Evolutionary conservation across 2,329 filamentous ascomycete genomes (phyloP).

Genomic region (Clarireedia monteithiana): DNA sequence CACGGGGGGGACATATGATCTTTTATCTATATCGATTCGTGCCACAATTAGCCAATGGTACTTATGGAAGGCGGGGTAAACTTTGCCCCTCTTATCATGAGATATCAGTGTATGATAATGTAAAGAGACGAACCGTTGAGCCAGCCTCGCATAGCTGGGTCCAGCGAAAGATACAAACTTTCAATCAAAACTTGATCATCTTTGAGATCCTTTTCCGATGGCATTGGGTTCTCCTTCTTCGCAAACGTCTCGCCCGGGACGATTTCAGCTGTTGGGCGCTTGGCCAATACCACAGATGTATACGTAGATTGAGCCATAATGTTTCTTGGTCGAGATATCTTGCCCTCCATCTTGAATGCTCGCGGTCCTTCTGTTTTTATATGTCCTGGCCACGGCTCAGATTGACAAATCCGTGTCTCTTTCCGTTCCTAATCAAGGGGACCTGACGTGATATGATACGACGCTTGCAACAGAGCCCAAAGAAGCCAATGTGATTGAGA

Average conservation of each 20-base stretch:
- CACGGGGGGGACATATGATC: constrained; percentile 62
- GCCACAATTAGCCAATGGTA: not conserved
- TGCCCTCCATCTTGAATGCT: constrained; percentile 12
- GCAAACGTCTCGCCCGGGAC: constrained; percentile 59
- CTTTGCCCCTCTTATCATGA: not conserved
- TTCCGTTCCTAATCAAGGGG: not conserved
- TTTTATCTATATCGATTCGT: constrained; percentile 29
- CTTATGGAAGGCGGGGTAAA: not conserved
- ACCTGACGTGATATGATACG: not conserved
- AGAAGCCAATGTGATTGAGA: not conserved
- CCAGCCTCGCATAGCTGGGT: constrained; percentile 72
- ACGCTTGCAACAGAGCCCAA: not conserved
- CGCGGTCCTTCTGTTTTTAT: not conserved
- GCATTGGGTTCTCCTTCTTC: constrained; percentile 40
- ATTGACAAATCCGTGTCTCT: not conserved
- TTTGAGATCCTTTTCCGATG: constrained; percentile 41
- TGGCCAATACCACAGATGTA: constrained; percentile 46
- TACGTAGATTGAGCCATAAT: constrained; percentile 29
- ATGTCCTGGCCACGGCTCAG: no score
- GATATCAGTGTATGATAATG: not conserved
- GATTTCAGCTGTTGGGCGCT: constrained; percentile 54
- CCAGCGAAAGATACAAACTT: constrained; percentile 57
- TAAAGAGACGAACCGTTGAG: constrained; percentile 42
- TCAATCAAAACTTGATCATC: constrained; percentile 58
- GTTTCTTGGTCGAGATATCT: constrained; percentile 16